phyloP scores from a whole-genome alignment of 192 early-diverging fungal genomes.

The Physocladia obscura region DNA sequence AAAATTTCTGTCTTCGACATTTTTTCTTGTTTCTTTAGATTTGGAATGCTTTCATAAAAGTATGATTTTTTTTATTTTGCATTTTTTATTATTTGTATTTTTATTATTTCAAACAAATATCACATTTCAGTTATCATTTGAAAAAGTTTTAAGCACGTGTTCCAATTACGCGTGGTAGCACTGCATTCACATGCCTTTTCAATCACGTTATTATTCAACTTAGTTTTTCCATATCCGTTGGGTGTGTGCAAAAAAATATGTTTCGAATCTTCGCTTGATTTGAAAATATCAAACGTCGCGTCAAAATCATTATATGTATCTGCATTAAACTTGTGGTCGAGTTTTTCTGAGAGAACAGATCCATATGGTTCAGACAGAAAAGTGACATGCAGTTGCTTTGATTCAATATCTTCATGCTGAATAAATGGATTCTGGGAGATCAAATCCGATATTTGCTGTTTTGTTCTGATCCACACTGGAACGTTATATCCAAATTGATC shows the following conservation, averaged over 20 bases:
- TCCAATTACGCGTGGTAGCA: slow-evolving; percentile 14
- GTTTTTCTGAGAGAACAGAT: not conserved
- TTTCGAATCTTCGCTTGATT: not conserved
- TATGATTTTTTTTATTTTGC: too few relatives aligned
- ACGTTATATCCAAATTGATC: slow-evolving; percentile 11
- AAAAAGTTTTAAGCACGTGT: slow-evolving; percentile 2
- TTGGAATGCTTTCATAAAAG: too few relatives aligned
- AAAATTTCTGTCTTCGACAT: too few relatives aligned
- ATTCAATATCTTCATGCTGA: not conserved
- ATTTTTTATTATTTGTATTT: too few relatives aligned
- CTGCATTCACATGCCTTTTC: not conserved
- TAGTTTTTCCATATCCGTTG: slow-evolving; percentile 12
- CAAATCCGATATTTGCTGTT: not conserved
- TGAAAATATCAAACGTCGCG: not conserved
- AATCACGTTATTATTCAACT: slow-evolving; percentile 15
- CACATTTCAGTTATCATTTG: slow-evolving; percentile 6
- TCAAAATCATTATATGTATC: not conserved
- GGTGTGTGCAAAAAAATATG: not conserved
- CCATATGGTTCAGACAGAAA: not conserved
- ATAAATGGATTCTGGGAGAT: slow-evolving; percentile 5
- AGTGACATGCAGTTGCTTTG: not conserved
- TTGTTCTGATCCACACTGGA: not conserved
- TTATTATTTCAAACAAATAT: too few relatives aligned
- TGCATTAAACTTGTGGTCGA: not conserved
- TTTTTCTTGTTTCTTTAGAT: too few relatives aligned